Base-by-base conservation (phyloP, 768 basidiomycete species). In the Trametes meyenii region DNA sequence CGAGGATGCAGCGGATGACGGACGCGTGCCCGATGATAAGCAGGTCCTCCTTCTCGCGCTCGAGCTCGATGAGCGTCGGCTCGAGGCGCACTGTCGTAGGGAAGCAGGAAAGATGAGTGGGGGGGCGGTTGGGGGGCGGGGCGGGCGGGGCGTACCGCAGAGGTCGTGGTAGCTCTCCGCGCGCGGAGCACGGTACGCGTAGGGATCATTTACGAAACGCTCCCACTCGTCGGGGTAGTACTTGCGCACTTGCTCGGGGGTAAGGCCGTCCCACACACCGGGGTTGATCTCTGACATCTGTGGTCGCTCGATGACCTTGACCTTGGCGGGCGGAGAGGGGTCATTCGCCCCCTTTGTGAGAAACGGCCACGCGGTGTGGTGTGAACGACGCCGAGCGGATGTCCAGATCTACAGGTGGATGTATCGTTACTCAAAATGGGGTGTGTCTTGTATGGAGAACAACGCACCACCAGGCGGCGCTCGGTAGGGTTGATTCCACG, bases 231-330 rank as follows among this genome's bases (percentile, higher is more conserved):
- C 90, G 0, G 96, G 92, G 73, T 96, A 98, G 68, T 86, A 87
- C 73, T 88, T 89, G 73, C 87, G 86, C 19, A 94, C 95, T 70
- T 96, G 89, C 65, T 93, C 91, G 0, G 92, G 89, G 1, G 89
- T 91, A 40, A 98, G 81, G 0, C 97, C 97, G 72, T 98, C 97
- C 95, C 96, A 97, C 17, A 98, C 87, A 7, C 90, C 96, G 53
- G 96, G 96, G 70, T 99, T 99, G 70, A 98, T 97, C 78, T 99
- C 97, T 53, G 88, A 81, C 96, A 98, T 98, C 75, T 96, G 95
- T 0, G 90, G 85, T 69, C 97, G 98, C 77, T 99, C 94, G 48
- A 95, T 84, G 33, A 98, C 93, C 71, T 90, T 94, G 72, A 93
- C 84, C 52, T 81, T 83, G 43, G 79, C 65, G 19, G 70, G 72